Conservation (phyloP, 2,329 filamentous ascomycete genomes). For the Alternaria arborescens region DNA sequence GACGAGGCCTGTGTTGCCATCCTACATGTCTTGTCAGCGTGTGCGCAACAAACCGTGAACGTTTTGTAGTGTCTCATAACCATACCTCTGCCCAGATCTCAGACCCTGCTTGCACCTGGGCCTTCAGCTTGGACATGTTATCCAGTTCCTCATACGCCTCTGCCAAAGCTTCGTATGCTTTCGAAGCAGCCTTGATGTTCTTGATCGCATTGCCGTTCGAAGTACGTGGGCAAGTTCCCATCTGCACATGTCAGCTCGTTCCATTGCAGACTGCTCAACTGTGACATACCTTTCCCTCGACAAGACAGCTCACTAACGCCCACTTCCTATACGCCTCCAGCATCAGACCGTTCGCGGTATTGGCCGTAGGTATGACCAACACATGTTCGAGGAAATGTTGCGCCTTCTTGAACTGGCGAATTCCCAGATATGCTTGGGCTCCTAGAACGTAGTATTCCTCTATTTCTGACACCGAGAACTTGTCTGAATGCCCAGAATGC, state of each 20-base stretch:
- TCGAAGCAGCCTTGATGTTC: constrained; percentile 66
- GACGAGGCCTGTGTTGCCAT: constrained; percentile 77
- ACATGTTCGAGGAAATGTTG: constrained; percentile 58
- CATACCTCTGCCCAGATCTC: constrained; percentile 68
- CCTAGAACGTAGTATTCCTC: constrained; percentile 63
- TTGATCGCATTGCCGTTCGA: constrained; percentile 64
- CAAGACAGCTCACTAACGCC: constrained; percentile 78
- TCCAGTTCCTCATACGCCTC: constrained; percentile 67
- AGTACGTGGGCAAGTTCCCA: constrained; percentile 64
- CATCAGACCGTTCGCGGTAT: constrained; percentile 77
- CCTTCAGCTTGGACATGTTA: constrained; percentile 64
- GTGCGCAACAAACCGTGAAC: constrained; percentile 16
- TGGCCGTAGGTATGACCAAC: constrained; percentile 70
- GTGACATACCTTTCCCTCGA: constrained; percentile 66
- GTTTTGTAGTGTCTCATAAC: constrained; percentile 22
- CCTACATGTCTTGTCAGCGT: constrained; percentile 53
- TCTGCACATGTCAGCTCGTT: constrained; percentile 44
- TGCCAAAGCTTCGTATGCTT: constrained; percentile 75
- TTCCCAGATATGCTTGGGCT: constrained; percentile 58
- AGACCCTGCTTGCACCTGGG: constrained; percentile 68
- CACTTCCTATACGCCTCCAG: constrained; percentile 92
- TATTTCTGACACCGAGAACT: constrained; percentile 62
- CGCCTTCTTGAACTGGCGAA: constrained; percentile 55
- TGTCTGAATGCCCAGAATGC: constrained; percentile 65
- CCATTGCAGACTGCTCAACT: neutral